Conservation (phyloP, 257 asterid species). For the Buddleja alternifolia region DNA sequence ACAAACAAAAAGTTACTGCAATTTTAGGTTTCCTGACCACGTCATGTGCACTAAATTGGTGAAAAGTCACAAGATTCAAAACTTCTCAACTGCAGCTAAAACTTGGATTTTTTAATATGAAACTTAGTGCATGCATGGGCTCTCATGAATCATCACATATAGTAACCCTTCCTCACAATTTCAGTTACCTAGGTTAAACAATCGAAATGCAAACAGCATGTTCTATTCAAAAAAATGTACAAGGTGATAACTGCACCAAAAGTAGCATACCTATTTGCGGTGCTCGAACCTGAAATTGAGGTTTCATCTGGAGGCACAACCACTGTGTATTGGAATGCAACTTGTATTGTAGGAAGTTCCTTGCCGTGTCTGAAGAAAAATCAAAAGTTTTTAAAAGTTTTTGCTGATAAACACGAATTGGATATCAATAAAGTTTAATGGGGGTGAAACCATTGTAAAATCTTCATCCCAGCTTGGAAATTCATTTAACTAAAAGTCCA, state of each 20-base stretch:
- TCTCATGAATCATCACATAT: neutral
- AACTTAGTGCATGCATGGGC: neutral
- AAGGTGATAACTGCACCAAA: conserved; percentile 29
- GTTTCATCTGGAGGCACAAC: conserved; percentile 83
- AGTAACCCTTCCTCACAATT: neutral
- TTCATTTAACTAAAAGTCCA: neutral
- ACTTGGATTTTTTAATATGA: neutral
- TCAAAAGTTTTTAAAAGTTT: conserved; percentile 6
- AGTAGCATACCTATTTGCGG: conserved; percentile 64
- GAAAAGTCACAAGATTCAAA: conserved; percentile 3
- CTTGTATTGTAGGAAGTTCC: conserved; percentile 86
- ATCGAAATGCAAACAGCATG: conserved; percentile 28
- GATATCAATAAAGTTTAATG: neutral
- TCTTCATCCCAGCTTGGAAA: conserved; percentile 23
- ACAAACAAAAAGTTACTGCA: neutral
- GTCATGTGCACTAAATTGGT: neutral
- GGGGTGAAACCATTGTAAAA: conserved; percentile 22
- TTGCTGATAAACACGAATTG: conserved; percentile 5
- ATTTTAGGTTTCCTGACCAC: neutral
- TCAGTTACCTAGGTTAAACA: conserved; percentile 11
- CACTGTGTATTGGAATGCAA: conserved; percentile 96
- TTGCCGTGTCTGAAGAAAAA: conserved; percentile 70
- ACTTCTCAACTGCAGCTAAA: conserved; percentile 17
- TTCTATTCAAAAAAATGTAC: conserved; percentile 15
- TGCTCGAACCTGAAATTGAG: conserved; percentile 49